A percentile compares a stretch with the other conserved stretches of the same genome.
Evolutionary conservation across 148 eudicot species (phyloP).

Genomic region (Beta vulgaris): DNA sequence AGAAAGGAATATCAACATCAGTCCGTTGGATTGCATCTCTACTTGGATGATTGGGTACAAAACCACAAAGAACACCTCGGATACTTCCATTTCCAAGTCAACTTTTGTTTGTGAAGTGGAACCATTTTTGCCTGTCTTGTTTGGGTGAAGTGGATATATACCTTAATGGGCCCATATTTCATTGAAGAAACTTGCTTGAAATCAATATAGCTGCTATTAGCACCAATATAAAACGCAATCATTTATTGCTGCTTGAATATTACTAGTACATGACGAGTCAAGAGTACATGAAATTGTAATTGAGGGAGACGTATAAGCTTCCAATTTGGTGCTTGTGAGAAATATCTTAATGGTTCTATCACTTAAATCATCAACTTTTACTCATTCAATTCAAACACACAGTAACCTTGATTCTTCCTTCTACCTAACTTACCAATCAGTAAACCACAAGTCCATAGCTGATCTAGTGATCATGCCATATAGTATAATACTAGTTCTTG

Average conservation of each 20-base stretch:
- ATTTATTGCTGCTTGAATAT: background rate
- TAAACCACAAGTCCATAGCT: background rate
- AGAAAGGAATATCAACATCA: no score
- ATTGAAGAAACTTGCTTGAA: background rate
- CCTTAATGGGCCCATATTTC: background rate
- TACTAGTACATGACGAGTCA: background rate
- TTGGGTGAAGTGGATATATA: no score
- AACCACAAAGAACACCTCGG: background rate
- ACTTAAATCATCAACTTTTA: background rate
- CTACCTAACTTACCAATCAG: background rate
- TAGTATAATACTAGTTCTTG: no score
- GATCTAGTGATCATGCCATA: no score
- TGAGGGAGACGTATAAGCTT: background rate
- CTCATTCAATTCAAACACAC: background rate
- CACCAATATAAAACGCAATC: background rate
- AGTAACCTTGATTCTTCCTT: background rate
- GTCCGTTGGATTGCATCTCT: no score
- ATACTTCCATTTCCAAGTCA: background rate
- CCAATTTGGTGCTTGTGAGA: constrained; percentile 9
- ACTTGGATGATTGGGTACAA: no score
- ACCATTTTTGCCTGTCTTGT: background rate
- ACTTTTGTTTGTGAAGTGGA: background rate
- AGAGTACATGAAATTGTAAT: background rate
- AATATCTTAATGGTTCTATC: background rate
- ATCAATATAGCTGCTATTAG: background rate